Conservation (phyloP, 208 protist species). For the Trichomonas vaginalis region DNA sequence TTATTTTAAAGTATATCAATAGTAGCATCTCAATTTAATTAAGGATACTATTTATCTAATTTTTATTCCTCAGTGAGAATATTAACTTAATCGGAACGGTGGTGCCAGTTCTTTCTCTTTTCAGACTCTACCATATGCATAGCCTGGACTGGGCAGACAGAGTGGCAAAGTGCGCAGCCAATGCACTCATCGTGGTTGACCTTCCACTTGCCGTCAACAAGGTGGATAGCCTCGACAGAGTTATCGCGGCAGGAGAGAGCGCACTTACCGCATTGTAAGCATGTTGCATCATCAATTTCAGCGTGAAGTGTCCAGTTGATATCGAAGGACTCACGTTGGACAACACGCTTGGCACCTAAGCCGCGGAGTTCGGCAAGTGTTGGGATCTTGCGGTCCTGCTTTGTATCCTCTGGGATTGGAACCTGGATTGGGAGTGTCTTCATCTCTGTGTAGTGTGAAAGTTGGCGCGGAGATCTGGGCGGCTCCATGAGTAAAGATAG, state of each 20-base stretch:
- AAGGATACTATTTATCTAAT: too few species aligned
- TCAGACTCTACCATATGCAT: not conserved
- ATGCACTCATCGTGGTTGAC: conserved; percentile 17
- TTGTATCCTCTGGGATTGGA: not conserved
- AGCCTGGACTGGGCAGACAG: conserved; percentile 21
- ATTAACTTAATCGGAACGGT: too few species aligned
- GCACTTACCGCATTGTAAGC: conserved; percentile 30
- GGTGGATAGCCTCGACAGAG: conserved; percentile 20
- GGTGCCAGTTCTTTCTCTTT: not conserved
- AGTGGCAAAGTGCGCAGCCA: conserved; percentile 24
- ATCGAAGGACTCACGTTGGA: not conserved
- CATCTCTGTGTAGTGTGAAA: not conserved
- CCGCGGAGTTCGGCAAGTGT: not conserved
- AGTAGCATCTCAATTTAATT: too few species aligned
- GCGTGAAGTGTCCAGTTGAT: not conserved
- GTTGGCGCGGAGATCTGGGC: conserved; percentile 22
- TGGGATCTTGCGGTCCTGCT: not conserved
- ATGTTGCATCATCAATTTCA: conserved; percentile 22
- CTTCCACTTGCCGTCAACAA: not conserved
- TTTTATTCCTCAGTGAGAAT: too few species aligned
- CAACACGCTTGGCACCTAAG: not conserved
- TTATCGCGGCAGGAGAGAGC: conserved; percentile 31
- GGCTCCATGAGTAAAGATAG: conserved; percentile 21
- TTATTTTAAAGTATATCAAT: too few species aligned
- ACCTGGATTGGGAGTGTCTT: not conserved